These are phyloP conservation scores for Capronia americana DNA, from an alignment of 2,329 filamentous ascomycete species.

Conservation along the genomic window DNA sequence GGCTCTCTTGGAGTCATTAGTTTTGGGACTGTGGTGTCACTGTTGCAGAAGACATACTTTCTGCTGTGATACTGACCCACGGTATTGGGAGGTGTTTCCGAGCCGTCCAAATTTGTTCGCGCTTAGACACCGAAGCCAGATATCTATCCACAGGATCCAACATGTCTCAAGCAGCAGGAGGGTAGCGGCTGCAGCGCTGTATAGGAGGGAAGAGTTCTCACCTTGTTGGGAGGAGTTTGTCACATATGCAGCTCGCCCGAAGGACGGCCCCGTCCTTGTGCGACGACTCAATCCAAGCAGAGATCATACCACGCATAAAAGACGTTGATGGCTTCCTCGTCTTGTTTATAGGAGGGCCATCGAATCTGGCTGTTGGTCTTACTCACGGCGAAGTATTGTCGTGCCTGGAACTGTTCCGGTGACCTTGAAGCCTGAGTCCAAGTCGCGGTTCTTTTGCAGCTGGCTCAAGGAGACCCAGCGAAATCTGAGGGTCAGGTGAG, in stretches of 20 bases:
- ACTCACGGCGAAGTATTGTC: not conserved
- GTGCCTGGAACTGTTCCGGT: not conserved
- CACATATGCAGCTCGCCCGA: constrained; percentile 25
- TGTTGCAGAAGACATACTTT: constrained; percentile 16
- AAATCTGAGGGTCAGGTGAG: not conserved
- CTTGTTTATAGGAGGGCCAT: constrained; percentile 22
- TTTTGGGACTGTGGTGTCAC: constrained; percentile 9
- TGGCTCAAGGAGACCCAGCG: not conserved
- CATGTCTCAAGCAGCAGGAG: constrained; percentile 30
- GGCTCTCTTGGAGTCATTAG: not conserved
- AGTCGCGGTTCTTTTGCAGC: not conserved
- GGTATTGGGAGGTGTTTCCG: constrained; percentile 26
- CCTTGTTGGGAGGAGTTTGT: constrained; percentile 33
- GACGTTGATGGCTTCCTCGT: constrained; percentile 12
- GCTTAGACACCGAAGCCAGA: constrained; percentile 4
- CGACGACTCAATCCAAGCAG: constrained; percentile 19
- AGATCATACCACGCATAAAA: constrained; percentile 13
- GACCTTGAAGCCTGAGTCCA: not conserved
- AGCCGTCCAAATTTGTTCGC: not conserved
- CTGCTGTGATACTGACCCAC: constrained; percentile 27
- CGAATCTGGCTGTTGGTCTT: constrained; percentile 8
- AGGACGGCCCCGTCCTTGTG: constrained; percentile 30
- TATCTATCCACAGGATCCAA: constrained; percentile 5
- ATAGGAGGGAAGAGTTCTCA: constrained; percentile 27
- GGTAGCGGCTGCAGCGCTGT: constrained; percentile 25